phyloP scores from a whole-genome alignment of 177 flowering plant genomes.

The Vitis hybrid region DNA sequence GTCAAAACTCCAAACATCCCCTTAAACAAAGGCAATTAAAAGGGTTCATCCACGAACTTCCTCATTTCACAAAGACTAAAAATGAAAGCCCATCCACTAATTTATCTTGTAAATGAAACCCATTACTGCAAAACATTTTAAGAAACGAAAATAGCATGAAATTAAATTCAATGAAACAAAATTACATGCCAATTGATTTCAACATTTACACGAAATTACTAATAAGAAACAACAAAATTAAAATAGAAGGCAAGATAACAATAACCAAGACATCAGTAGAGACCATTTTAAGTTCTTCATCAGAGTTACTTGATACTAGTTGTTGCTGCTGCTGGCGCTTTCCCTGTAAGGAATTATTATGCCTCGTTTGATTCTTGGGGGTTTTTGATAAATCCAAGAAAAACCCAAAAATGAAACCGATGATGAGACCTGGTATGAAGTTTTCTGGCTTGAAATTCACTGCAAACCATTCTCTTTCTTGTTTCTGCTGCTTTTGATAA shows the following conservation, averaged over 20 bases:
- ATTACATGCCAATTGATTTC: neutral
- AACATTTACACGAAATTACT: neutral
- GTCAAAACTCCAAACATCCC: too few species aligned
- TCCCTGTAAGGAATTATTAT: conserved; percentile 18
- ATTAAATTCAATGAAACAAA: neutral
- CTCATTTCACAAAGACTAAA: neutral
- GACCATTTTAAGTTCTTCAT: conserved; percentile 83
- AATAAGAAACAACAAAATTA: neutral
- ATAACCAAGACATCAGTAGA: neutral
- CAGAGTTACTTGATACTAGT: conserved; percentile 25
- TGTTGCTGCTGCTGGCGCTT: conserved; percentile 27
- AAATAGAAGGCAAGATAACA: neutral
- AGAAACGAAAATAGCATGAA: neutral
- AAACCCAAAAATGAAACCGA: conserved; percentile 76
- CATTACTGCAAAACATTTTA: neutral
- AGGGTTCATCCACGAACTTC: neutral
- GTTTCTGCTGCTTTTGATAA: conserved; percentile 29
- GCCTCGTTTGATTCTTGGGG: conserved; percentile 17
- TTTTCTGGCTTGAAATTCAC: conserved; percentile 68
- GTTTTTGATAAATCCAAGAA: conserved; percentile 60
- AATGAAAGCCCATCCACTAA: neutral
- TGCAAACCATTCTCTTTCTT: conserved; percentile 43
- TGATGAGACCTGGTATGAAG: conserved; percentile 79
- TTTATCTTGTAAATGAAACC: neutral
- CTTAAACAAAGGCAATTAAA: too few species aligned